Evolutionary conservation across 441 rosid species (phyloP).

Genomic region (Adansonia gregorii): DNA sequence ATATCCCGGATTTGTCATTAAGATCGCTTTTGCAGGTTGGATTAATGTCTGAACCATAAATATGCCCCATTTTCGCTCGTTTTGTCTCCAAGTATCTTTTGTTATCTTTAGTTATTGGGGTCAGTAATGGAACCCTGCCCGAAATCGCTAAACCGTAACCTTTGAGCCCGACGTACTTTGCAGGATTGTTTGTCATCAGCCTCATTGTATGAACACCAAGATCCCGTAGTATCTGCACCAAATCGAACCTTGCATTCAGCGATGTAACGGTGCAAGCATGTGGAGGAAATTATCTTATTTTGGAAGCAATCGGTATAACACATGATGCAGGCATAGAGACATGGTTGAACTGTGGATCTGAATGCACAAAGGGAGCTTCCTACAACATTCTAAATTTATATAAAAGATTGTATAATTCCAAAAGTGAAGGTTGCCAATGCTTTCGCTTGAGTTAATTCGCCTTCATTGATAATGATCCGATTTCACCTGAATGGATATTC

Average conservation of each 20-base stretch:
- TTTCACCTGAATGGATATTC: not conserved
- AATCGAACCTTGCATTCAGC: slow-evolving; percentile 21
- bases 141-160: slow-evolving; percentile 80
- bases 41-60: slow-evolving; percentile 31
- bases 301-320: not conserved
- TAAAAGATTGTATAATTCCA: not conserved
- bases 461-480: not conserved
- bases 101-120: slow-evolving; percentile 47
- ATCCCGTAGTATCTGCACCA: slow-evolving; percentile 67
- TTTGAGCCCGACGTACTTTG: slow-evolving; percentile 77
- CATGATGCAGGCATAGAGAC: not conserved
- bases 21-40: not conserved
- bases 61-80: slow-evolving; percentile 52
- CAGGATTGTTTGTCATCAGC: slow-evolving; percentile 85
- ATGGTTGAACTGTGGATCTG: not conserved
- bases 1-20: not conserved
- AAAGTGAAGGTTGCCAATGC: not conserved
- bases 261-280: not conserved
- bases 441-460: not conserved
- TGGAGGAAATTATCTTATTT: not conserved
- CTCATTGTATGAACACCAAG: slow-evolving; percentile 77
- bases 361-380: not conserved
- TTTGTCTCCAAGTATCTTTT: slow-evolving; percentile 51
- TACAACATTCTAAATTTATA: not conserved
- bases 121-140: slow-evolving; percentile 70